Percentiles rank a stretch among this genome's conserved stretches.
These are phyloP conservation scores for Hypoxylon sp. DNA, from an alignment of 2,329 filamentous ascomycete genomes.

Conservation along the genomic window DNA sequence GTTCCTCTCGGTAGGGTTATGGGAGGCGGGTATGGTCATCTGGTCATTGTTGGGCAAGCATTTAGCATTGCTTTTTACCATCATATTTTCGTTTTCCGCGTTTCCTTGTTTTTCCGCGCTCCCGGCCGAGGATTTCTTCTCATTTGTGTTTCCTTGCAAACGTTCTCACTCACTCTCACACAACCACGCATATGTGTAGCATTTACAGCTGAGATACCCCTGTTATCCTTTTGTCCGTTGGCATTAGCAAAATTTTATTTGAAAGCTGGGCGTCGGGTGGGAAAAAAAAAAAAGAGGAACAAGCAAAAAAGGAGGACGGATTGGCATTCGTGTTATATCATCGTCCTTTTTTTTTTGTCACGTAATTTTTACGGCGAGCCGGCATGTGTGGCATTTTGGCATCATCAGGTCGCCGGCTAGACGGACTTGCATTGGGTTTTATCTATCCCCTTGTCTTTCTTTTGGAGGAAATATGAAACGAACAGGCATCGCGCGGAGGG, in stretches of 20 bases:
- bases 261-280: conserved; percentile 11
- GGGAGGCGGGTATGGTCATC: neutral
- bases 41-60: neutral
- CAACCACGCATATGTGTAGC: no score
- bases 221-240: neutral
- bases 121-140: no score
- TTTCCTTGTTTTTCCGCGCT: no score
- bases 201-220: conserved; percentile 1
- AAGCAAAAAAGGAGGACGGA: neutral
- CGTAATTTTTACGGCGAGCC: no score
- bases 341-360: no score
- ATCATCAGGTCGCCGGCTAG: neutral
- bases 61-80: neutral
- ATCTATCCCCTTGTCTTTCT: neutral
- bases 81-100: neutral
- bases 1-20: neutral
- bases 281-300: neutral
- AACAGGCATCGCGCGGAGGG: neutral
- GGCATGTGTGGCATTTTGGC: conserved; percentile 7
- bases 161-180: no score
- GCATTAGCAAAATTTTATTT: neutral
- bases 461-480: neutral
- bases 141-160: neutral
- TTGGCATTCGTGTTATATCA: neutral
- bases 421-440: neutral